Conservation (phyloP, 2,329 filamentous ascomycete genomes). For the Penicillium sp. region DNA sequence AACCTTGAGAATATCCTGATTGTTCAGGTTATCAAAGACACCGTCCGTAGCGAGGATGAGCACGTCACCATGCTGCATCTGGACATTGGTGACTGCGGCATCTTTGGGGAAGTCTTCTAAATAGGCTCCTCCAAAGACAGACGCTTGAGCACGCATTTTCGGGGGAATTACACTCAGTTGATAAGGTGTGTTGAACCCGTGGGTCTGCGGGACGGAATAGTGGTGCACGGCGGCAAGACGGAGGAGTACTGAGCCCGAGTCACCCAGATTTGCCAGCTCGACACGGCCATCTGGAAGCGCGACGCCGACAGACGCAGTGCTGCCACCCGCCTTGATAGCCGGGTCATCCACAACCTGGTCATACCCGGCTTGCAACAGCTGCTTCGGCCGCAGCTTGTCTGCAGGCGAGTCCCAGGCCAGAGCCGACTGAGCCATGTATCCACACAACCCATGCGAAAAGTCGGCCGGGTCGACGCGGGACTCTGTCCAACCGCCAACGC, state of each 20-base stretch:
- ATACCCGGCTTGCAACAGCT: slow-evolving; percentile 81
- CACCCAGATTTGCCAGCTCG: slow-evolving; percentile 90
- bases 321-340: slow-evolving; percentile 78
- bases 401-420: slow-evolving; percentile 55
- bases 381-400: slow-evolving; percentile 59
- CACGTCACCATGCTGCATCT: slow-evolving; percentile 85
- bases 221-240: slow-evolving; percentile 83
- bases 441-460: slow-evolving; percentile 91
- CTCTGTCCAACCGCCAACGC: slow-evolving; percentile 93
- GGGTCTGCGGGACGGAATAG: slow-evolving; percentile 83
- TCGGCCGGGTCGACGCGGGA: slow-evolving; percentile 91
- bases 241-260: slow-evolving; percentile 89
- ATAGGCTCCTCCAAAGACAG: slow-evolving; percentile 79
- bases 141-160: slow-evolving; percentile 75
- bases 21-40: slow-evolving; percentile 92
- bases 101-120: slow-evolving; percentile 83
- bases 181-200: slow-evolving; percentile 96
- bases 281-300: slow-evolving; percentile 72
- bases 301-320: slow-evolving; percentile 87
- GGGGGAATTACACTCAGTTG: slow-evolving; percentile 88
- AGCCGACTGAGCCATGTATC: slow-evolving; percentile 83
- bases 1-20: slow-evolving; percentile 82
- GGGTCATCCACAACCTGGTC: slow-evolving; percentile 76
- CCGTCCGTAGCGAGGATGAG: slow-evolving; percentile 94
- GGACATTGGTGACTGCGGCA: slow-evolving; percentile 75